A percentile compares a stretch with the other conserved stretches of the same genome.
Evolutionary conservation across 768 basidiomycete species (phyloP).

Genomic region (Sporobolomyces phaffii): DNA sequence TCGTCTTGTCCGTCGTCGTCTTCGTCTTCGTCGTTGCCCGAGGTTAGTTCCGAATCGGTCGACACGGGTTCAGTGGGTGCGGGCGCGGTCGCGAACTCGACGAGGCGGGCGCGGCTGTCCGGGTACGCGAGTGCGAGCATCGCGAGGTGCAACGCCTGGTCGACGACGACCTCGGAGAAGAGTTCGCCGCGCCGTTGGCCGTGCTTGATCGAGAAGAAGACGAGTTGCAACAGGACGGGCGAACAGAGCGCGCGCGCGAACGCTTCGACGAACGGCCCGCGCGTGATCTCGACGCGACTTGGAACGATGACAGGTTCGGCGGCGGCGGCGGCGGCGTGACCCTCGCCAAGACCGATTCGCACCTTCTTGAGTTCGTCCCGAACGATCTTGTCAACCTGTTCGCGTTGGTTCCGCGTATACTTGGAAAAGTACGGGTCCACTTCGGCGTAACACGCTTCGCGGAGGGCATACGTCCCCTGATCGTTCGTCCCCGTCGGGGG

Average conservation of each 20-base stretch:
- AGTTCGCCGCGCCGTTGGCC: background rate
- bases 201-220: slow-evolving; percentile 76
- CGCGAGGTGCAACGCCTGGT: slow-evolving; percentile 75
- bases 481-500: slow-evolving; percentile 65
- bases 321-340: slow-evolving; percentile 34
- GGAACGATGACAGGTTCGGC: slow-evolving; percentile 71
- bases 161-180: slow-evolving; percentile 69
- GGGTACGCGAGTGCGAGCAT: slow-evolving; percentile 76
- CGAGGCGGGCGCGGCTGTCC: slow-evolving; percentile 55
- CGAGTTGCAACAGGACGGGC: slow-evolving; percentile 66
- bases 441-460: slow-evolving; percentile 71
- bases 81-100: slow-evolving; percentile 57
- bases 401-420: slow-evolving; percentile 85
- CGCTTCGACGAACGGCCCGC: slow-evolving; percentile 63
- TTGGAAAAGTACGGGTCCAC: slow-evolving; percentile 95
- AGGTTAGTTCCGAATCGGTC: too few relatives aligned
- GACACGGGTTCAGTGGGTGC: background rate
- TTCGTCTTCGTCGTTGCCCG: too few relatives aligned
- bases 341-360: too few relatives aligned
- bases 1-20: background rate
- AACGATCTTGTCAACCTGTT: slow-evolving; percentile 76
- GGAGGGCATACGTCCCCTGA: slow-evolving; percentile 79
- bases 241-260: slow-evolving; percentile 64
- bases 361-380: slow-evolving; percentile 57
- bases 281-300: slow-evolving; percentile 57